Conservation (phyloP, 2,329 filamentous ascomycete genomes). For the Hawksworthiomyces lignivorus region DNA sequence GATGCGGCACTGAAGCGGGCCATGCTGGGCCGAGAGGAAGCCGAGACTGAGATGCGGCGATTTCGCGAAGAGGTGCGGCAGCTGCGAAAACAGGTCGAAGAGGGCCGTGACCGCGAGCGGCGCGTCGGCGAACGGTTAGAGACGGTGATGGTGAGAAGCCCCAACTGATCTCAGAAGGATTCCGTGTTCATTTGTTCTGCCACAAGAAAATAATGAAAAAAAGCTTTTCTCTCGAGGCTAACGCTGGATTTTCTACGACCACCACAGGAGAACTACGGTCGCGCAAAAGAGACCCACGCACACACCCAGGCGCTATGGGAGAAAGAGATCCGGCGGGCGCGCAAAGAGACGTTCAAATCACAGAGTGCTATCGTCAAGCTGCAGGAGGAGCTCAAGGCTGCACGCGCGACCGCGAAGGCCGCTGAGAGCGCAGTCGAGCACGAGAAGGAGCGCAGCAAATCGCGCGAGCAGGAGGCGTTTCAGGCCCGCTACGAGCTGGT, state of each 20-base stretch:
- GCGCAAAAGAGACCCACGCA: conserved; percentile 60
- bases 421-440: conserved; percentile 52
- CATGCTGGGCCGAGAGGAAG: conserved; percentile 62
- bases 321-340: conserved; percentile 61
- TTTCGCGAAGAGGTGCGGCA: conserved; percentile 52
- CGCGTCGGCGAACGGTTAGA: conserved; percentile 61
- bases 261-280: conserved; percentile 58
- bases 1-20: conserved; percentile 60
- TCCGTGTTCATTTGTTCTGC: no score
- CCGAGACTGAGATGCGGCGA: conserved; percentile 58
- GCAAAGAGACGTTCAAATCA: conserved; percentile 70
- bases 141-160: conserved; percentile 52
- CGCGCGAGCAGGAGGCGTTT: conserved; percentile 63
- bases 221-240: no score
- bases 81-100: conserved; percentile 53
- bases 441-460: conserved; percentile 54
- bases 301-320: conserved; percentile 63
- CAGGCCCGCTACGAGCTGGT: conserved; percentile 58
- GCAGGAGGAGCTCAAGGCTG: conserved; percentile 65
- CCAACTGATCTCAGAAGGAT: no score
- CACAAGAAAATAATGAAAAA: no score
- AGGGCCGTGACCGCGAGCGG: conserved; percentile 58
- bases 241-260: no score
- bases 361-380: conserved; percentile 61
- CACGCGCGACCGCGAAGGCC: conserved; percentile 45